These are phyloP conservation scores for Neocatenulostroma microsporum DNA, from an alignment of 2,329 filamentous ascomycete genomes.

Conservation along the genomic window DNA sequence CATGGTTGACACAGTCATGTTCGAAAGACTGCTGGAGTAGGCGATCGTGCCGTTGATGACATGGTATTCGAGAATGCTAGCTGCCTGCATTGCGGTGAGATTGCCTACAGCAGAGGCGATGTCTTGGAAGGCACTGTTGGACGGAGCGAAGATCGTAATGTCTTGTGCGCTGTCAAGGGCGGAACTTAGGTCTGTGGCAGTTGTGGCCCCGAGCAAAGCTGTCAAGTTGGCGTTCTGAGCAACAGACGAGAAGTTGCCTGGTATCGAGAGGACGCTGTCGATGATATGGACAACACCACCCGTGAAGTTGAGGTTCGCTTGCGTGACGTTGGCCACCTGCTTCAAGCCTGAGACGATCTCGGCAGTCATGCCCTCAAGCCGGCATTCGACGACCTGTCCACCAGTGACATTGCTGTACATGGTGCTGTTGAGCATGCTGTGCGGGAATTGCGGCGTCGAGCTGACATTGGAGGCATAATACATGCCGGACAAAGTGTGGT, in stretches of 20 bases:
- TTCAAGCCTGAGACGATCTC: constrained; percentile 48
- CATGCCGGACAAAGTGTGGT: constrained; percentile 52
- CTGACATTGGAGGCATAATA: constrained; percentile 35
- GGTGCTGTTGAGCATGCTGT: constrained; percentile 44
- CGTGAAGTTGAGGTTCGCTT: constrained; percentile 38
- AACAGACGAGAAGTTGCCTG: constrained; percentile 26
- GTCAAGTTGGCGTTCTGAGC: constrained; percentile 31
- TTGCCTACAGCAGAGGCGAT: constrained; percentile 48
- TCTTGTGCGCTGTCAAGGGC: constrained; percentile 38
- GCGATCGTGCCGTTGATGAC: constrained; percentile 49
- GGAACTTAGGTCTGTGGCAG: constrained; percentile 31
- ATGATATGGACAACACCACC: constrained; percentile 43
- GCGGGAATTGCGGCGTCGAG: constrained; percentile 34
- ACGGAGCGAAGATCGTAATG: constrained; percentile 59
- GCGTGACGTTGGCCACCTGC: constrained; percentile 41
- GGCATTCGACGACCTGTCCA: constrained; percentile 50
- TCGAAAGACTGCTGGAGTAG: constrained; percentile 43
- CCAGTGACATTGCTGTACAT: constrained; percentile 52
- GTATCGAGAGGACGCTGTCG: constrained; percentile 36
- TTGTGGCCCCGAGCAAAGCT: constrained; percentile 36
- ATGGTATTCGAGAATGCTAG: constrained; percentile 55
- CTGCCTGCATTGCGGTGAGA: constrained; percentile 42
- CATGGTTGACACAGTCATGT: constrained; percentile 31
- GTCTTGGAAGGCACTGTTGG: constrained; percentile 51
- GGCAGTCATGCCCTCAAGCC: constrained; percentile 33